A percentile compares a stretch with the other conserved stretches of the same genome.
phyloP scores from a whole-genome alignment of 345 rosid genomes.

The Camelina sativa region DNA sequence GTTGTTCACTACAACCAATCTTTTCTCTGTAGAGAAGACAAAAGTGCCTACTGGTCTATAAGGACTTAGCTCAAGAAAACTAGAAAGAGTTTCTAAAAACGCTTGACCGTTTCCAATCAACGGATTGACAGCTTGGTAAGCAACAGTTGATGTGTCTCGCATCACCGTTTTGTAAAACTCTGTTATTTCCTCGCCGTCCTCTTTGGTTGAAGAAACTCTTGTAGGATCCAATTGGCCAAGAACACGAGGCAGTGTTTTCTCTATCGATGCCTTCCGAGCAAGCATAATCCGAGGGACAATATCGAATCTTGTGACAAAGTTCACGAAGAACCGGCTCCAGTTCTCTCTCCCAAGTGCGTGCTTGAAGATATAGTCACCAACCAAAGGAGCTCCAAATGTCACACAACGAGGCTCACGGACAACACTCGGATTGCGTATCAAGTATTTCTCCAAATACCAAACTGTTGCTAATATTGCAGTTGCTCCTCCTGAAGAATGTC shows the following conservation, averaged over 20 bases:
- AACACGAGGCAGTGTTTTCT: conserved; percentile 39
- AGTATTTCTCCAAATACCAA: conserved; percentile 60
- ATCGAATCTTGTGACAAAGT: conserved; percentile 69
- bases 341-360: conserved; percentile 73
- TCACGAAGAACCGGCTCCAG: conserved; percentile 66
- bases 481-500: conserved; percentile 84
- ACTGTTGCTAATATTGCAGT: conserved; percentile 69
- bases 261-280: conserved; percentile 54
- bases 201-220: not conserved
- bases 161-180: conserved; percentile 54
- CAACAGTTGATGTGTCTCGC: conserved; percentile 59
- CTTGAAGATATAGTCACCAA: conserved; percentile 61
- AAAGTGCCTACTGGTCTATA: conserved; percentile 79
- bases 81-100: conserved; percentile 59
- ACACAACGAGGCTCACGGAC: conserved; percentile 52
- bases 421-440: not conserved
- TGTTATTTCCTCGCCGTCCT: not conserved
- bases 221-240: conserved; percentile 41
- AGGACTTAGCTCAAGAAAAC: conserved; percentile 72
- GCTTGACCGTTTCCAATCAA: conserved; percentile 72
- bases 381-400: conserved; percentile 88
- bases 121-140: conserved; percentile 63
- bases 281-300: conserved; percentile 73
- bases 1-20: conserved; percentile 58
- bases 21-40: conserved; percentile 59